Evolutionary conservation across 495 filamentous ascomycete species (phyloP).

Genomic region (Neurospora tetrasperma): DNA sequence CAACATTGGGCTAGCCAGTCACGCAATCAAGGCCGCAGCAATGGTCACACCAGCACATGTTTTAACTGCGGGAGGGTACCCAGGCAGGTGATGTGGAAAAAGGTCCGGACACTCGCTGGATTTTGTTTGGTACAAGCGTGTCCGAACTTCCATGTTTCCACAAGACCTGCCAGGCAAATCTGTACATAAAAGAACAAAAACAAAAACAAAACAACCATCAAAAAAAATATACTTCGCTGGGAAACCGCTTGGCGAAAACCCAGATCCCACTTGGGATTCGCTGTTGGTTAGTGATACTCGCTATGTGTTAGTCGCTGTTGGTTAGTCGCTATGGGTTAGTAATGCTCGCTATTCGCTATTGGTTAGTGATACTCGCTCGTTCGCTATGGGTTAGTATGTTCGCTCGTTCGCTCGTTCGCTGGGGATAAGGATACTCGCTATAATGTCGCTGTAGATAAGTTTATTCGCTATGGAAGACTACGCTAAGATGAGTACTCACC

Average conservation of each 20-base stretch:
- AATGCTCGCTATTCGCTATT: too few relatives aligned
- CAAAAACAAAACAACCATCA: not conserved
- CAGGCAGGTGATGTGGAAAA: not conserved
- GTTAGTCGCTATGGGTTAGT: not conserved
- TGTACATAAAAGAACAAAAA: too few relatives aligned
- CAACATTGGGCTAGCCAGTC: not conserved
- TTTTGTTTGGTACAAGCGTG: too few relatives aligned
- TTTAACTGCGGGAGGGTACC: not conserved
- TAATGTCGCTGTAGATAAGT: not conserved
- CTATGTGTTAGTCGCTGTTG: not conserved
- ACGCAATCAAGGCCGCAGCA: not conserved
- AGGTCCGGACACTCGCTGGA: too few relatives aligned
- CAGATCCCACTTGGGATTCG: not conserved
- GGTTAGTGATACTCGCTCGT: too few relatives aligned
- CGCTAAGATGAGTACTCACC: not conserved
- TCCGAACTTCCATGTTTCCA: too few relatives aligned
- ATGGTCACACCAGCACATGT: not conserved
- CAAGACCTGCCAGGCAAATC: not conserved
- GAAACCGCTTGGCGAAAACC: not conserved
- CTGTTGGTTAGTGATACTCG: not conserved
- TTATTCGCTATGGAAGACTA: not conserved
- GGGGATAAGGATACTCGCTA: not conserved
- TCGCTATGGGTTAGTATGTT: too few relatives aligned
- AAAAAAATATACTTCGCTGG: not conserved
- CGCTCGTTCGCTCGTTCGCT: not conserved